Evolutionary conservation across 1,284 basidiomycete genomes (phyloP).

Genomic region (Ganoderma lucidum): DNA sequence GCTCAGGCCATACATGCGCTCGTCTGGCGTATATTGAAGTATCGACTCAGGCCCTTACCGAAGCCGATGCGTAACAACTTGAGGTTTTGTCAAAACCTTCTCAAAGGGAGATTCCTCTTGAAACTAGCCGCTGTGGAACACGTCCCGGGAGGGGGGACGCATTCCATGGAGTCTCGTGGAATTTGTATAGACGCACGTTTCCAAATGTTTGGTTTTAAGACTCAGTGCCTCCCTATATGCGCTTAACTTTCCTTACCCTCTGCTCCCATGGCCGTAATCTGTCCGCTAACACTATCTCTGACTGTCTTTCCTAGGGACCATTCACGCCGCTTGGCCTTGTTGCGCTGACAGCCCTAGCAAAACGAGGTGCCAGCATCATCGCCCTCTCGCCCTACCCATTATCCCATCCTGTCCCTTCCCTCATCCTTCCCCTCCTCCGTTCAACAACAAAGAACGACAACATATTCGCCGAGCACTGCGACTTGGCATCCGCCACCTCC

Average conservation of each 20-base stretch:
- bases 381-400: constrained; percentile 69
- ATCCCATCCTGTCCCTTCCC: constrained; percentile 59
- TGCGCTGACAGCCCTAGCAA: constrained; percentile 67
- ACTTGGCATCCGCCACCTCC: constrained; percentile 66
- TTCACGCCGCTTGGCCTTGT: constrained; percentile 78
- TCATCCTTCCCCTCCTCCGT: constrained; percentile 70
- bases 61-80: too few species aligned
- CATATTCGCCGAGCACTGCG: constrained; percentile 79
- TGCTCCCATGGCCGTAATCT: too few species aligned
- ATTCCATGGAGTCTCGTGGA: too few species aligned
- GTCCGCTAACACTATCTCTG: not conserved
- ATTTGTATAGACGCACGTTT: too few species aligned
- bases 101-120: too few species aligned
- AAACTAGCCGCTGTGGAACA: too few species aligned
- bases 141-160: too few species aligned
- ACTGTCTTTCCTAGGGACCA: constrained; percentile 57
- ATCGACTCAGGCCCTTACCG: too few species aligned
- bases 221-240: not conserved
- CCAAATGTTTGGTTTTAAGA: too few species aligned
- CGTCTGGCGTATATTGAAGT: too few species aligned
- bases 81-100: too few species aligned
- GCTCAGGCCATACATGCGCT: too few species aligned
- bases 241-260: not conserved
- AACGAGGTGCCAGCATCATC: constrained; percentile 78
- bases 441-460: constrained; percentile 73